Percentiles rank a stretch among this genome's conserved stretches.
Conservation (phyloP, 1,284 basidiomycete species). For the Somion occarium region DNA sequence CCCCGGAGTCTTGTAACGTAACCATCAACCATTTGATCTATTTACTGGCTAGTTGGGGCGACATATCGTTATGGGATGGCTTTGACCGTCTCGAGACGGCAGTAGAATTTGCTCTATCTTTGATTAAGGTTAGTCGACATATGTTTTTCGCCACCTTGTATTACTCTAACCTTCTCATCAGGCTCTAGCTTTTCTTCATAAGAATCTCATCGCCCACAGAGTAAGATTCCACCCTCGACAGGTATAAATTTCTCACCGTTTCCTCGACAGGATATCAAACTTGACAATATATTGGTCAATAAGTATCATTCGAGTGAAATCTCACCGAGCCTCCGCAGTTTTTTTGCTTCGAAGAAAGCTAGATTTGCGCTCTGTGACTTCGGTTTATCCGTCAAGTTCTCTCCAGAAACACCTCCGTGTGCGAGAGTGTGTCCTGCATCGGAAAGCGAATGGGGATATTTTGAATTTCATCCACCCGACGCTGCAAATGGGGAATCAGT, state of each 20-base stretch:
- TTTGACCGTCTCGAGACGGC: not conserved
- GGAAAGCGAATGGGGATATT: not conserved
- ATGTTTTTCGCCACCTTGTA: not conserved
- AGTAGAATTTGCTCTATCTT: not conserved
- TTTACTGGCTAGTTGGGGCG: not conserved
- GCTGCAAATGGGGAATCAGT: not conserved
- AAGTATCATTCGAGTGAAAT: not conserved
- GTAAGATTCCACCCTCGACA: too few relatives aligned
- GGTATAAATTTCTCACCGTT: too few relatives aligned
- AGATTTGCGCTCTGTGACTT: not conserved
- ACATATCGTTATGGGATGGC: not conserved
- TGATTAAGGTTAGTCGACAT: not conserved
- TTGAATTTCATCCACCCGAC: not conserved
- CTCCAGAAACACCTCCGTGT: not conserved
- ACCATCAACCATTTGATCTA: not conserved
- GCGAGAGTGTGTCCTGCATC: not conserved
- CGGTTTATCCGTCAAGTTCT: not conserved
- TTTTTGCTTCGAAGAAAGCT: not conserved
- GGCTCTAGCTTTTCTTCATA: not conserved
- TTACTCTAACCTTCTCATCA: not conserved
- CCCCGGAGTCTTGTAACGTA: not conserved
- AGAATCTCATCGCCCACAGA: not conserved
- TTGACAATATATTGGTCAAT: not conserved
- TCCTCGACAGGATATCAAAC: not conserved
- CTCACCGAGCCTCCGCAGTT: not conserved